These are phyloP conservation scores for Triadica sebifera DNA, from an alignment of 345 rosid genomes.

Conservation along the genomic window DNA sequence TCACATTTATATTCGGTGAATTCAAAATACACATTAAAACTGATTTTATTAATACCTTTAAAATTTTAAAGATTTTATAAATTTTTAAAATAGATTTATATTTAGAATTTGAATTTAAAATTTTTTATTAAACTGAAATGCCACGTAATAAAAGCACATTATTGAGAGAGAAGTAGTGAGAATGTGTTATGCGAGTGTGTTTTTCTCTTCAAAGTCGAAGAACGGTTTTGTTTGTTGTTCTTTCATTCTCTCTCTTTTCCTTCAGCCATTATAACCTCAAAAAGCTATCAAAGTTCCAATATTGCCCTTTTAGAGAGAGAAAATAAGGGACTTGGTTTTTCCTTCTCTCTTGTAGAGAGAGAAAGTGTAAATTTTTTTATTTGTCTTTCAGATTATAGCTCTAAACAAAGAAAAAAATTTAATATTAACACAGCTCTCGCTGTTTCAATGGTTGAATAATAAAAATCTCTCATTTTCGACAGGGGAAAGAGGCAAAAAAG, in stretches of 20 bases:
- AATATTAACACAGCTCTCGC: conserved; percentile 13
- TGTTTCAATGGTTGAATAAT: conserved; percentile 36
- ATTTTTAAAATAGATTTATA: too few relatives aligned
- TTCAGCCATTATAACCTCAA: background rate
- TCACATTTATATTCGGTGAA: too few relatives aligned
- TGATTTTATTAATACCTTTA: too few relatives aligned
- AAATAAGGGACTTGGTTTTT: background rate
- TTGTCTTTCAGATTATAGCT: too few relatives aligned
- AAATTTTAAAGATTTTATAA: too few relatives aligned
- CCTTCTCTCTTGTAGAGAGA: conserved; percentile 17
- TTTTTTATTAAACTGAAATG: too few relatives aligned
- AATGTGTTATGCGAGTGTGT: background rate
- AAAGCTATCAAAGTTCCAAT: conserved; percentile 17
- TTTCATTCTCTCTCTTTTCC: background rate
- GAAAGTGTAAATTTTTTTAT: conserved; percentile 12
- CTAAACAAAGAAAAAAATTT: background rate
- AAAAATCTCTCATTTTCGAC: conserved; percentile 9
- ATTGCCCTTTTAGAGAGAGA: conserved; percentile 39
- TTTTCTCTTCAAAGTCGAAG: background rate
- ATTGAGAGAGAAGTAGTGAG: background rate
- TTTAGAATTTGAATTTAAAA: too few relatives aligned
- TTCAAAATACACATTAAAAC: too few relatives aligned
- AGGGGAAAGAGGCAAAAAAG: background rate
- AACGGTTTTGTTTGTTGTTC: conserved; percentile 15
- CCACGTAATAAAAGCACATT: background rate